phyloP scores from a whole-genome alignment of 257 asterid genomes.

The Cruciata laevipes region DNA sequence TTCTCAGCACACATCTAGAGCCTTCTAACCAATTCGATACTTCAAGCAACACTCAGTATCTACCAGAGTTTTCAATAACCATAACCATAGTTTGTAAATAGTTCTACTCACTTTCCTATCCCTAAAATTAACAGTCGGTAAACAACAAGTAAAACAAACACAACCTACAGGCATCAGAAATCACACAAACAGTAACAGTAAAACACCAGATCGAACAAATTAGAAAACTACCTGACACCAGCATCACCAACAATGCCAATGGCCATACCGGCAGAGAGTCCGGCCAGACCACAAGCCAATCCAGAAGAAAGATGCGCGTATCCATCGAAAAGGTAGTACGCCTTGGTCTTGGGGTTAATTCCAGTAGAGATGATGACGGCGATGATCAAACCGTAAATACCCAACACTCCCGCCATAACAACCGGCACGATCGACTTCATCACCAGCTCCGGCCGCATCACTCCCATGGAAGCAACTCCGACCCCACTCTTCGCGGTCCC shows the following conservation, averaged over 20 bases:
- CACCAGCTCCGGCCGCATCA: constrained; percentile 33
- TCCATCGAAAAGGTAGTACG: constrained; percentile 26
- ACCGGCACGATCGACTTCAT: constrained; percentile 34
- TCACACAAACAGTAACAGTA: not conserved
- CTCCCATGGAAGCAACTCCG: constrained; percentile 32
- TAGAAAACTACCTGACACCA: constrained; percentile 27
- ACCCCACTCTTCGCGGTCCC: constrained; percentile 32
- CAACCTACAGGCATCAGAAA: not conserved
- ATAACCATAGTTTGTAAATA: not conserved
- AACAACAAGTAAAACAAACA: not conserved
- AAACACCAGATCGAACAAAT: not conserved
- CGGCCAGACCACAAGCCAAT: constrained; percentile 36
- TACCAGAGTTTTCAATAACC: not conserved
- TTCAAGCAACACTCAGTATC: not conserved
- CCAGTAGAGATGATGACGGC: constrained; percentile 31
- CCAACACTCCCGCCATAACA: constrained; percentile 40
- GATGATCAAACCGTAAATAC: constrained; percentile 33
- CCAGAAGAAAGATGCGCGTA: constrained; percentile 30
- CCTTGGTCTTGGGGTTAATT: constrained; percentile 27
- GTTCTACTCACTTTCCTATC: not conserved
- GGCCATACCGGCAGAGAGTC: constrained; percentile 44
- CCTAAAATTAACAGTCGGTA: not conserved
- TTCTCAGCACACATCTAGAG: not conserved
- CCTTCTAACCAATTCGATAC: not conserved
- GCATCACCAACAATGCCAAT: constrained; percentile 32